These are phyloP conservation scores for Vicia villosa DNA, from an alignment of 306 rosid species.

Conservation along the genomic window DNA sequence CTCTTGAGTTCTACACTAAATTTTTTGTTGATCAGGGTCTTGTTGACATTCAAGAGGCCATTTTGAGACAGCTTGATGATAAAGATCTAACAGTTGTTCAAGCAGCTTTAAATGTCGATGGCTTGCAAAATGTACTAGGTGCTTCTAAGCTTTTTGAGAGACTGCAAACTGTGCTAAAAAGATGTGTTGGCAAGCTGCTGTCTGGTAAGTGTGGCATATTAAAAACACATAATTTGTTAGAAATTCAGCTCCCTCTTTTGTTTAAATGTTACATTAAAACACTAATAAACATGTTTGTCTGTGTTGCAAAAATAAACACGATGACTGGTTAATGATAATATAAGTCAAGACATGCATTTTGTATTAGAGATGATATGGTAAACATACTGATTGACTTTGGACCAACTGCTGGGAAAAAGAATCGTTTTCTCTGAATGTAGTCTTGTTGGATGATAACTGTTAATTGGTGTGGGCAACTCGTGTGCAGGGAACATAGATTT, in stretches of 20 bases:
- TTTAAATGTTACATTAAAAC: conserved; percentile 13
- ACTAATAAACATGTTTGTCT: neutral
- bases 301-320: neutral
- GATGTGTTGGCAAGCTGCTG: conserved; percentile 55
- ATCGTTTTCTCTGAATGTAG: conserved; percentile 2
- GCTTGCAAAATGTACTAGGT: conserved; percentile 54
- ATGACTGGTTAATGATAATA: neutral
- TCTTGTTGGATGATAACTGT: conserved; percentile 1
- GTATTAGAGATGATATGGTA: conserved; percentile 1
- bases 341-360: neutral
- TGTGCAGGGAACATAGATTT: too few relatives aligned
- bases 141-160: conserved; percentile 64
- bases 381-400: neutral
- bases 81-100: conserved; percentile 79
- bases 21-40: conserved; percentile 58
- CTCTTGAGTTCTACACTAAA: neutral
- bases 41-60: conserved; percentile 62
- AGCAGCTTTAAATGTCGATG: conserved; percentile 67
- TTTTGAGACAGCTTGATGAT: conserved; percentile 76
- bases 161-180: conserved; percentile 58
- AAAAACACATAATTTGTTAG: conserved; percentile 8
- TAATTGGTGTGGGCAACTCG: neutral
- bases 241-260: neutral
- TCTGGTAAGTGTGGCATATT: conserved; percentile 54
- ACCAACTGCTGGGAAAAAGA: neutral